Conservation (phyloP, 768 basidiomycete genomes). For the Gymnopilus junonius region DNA sequence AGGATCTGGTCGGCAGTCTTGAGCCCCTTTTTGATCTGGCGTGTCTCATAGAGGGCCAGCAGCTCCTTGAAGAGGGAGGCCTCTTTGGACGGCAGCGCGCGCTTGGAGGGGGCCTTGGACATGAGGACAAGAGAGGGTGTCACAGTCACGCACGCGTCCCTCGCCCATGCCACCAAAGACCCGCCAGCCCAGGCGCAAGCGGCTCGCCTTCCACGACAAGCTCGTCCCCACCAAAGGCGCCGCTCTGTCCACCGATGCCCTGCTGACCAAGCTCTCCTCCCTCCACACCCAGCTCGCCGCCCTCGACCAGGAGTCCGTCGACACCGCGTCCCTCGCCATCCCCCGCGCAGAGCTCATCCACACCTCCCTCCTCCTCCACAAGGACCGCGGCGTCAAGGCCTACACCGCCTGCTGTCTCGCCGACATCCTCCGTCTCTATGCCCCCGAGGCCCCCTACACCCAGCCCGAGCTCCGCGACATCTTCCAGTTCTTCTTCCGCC, state of each 20-base stretch:
- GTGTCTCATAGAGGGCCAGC: slow-evolving; percentile 84
- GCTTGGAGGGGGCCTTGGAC: slow-evolving; percentile 51
- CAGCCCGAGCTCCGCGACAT: slow-evolving; percentile 90
- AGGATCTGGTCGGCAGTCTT: slow-evolving; percentile 94
- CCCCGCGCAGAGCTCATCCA: slow-evolving; percentile 82
- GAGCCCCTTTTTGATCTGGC: slow-evolving; percentile 86
- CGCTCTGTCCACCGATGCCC: slow-evolving; percentile 64
- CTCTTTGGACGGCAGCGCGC: slow-evolving; percentile 82
- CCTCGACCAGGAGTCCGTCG: slow-evolving; percentile 88
- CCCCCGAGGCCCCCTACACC: slow-evolving; percentile 96
- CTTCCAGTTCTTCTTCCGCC: slow-evolving; percentile 94
- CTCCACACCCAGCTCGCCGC: slow-evolving; percentile 79
- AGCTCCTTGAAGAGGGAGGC: slow-evolving; percentile 85
- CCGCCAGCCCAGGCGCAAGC: slow-evolving; percentile 65
- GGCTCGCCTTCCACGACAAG: slow-evolving; percentile 81
- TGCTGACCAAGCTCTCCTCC: slow-evolving; percentile 84
- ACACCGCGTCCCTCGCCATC: slow-evolving; percentile 67
- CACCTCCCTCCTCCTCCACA: slow-evolving; percentile 85
- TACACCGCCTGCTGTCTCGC: slow-evolving; percentile 94
- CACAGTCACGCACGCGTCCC: not conserved
- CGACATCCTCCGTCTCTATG: slow-evolving; percentile 91
- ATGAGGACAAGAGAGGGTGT: slow-evolving; percentile 28
- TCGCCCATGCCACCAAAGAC: slow-evolving; percentile 73
- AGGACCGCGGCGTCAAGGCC: slow-evolving; percentile 95
- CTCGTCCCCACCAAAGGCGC: slow-evolving; percentile 70